These are phyloP conservation scores for Pichia paraexigua DNA, from an alignment of 805 yeast genomes.

Conservation along the genomic window DNA sequence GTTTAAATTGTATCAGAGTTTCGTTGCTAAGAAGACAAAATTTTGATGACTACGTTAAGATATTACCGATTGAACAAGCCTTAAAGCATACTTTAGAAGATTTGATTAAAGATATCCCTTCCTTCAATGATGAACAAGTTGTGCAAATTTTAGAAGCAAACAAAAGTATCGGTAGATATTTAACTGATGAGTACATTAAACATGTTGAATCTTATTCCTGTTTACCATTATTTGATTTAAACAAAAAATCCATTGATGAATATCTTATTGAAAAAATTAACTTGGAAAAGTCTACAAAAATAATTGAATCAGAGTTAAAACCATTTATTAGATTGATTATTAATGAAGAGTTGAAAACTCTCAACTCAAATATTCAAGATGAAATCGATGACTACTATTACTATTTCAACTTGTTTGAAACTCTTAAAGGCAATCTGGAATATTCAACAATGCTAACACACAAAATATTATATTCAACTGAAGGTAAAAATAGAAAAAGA, in stretches of 20 bases:
- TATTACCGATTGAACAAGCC: not conserved
- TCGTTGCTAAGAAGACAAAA: conserved; percentile 11
- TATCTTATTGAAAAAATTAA: not conserved
- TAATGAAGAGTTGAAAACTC: conserved; percentile 39
- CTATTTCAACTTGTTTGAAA: conserved; percentile 40
- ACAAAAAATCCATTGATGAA: conserved; percentile 3
- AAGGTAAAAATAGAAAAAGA: conserved; percentile 62
- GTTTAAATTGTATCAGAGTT: conserved; percentile 20
- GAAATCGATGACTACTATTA: conserved; percentile 50
- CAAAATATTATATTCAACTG: conserved; percentile 59
- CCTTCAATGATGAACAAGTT: conserved; percentile 19
- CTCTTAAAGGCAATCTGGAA: conserved; percentile 32
- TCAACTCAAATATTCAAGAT: conserved; percentile 54
- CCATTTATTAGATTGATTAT: conserved; percentile 32
- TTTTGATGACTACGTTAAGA: not conserved
- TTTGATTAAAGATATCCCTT: conserved; percentile 2
- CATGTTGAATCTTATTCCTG: conserved; percentile 2
- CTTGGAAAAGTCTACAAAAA: not conserved
- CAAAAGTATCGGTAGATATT: conserved; percentile 1
- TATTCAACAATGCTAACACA: conserved; percentile 14
- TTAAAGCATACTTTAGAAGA: not conserved
- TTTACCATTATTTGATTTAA: not conserved
- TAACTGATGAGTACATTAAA: conserved; percentile 9
- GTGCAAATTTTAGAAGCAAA: conserved; percentile 9
- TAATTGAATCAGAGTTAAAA: conserved; percentile 22